Evolutionary conservation across 768 basidiomycete genomes (phyloP).

Genomic region (Cystobasidium onofrii): DNA sequence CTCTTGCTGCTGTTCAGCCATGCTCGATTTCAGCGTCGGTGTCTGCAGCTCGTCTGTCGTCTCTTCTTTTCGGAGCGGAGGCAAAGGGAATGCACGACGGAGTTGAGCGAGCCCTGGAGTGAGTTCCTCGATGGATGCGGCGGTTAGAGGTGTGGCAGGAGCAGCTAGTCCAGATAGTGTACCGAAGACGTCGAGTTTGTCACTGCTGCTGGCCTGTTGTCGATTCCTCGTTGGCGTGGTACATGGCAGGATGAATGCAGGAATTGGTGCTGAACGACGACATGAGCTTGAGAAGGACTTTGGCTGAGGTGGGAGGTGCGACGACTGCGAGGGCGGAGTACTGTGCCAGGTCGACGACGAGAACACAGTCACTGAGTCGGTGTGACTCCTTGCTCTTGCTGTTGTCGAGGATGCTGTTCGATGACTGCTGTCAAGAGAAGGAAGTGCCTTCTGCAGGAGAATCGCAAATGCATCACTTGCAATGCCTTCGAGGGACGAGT

Average conservation of each 20-base stretch:
- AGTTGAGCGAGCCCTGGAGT: background rate
- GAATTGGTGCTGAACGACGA: background rate
- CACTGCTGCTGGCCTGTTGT: background rate
- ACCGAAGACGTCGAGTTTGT: background rate
- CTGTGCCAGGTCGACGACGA: background rate
- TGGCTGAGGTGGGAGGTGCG: background rate
- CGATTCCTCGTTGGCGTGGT: background rate
- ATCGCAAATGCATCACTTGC: background rate
- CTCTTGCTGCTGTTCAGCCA: background rate
- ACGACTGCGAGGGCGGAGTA: background rate
- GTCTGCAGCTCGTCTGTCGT: background rate
- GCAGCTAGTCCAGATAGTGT: background rate
- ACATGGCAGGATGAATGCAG: background rate
- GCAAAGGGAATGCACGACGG: background rate
- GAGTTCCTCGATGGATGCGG: background rate
- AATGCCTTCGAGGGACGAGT: background rate
- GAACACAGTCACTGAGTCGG: background rate
- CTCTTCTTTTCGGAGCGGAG: background rate
- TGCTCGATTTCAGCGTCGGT: background rate
- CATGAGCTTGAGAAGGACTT: background rate
- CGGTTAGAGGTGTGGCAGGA: background rate
- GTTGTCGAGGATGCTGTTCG: background rate
- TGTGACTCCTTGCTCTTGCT: background rate
- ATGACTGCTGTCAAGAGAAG: background rate
- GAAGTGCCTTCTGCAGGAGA: background rate